Evolutionary conservation across 768 basidiomycete species (phyloP), one percentile per base, ranked within the genome.

Genomic region (Thelephora aurantiotincta): DNA sequence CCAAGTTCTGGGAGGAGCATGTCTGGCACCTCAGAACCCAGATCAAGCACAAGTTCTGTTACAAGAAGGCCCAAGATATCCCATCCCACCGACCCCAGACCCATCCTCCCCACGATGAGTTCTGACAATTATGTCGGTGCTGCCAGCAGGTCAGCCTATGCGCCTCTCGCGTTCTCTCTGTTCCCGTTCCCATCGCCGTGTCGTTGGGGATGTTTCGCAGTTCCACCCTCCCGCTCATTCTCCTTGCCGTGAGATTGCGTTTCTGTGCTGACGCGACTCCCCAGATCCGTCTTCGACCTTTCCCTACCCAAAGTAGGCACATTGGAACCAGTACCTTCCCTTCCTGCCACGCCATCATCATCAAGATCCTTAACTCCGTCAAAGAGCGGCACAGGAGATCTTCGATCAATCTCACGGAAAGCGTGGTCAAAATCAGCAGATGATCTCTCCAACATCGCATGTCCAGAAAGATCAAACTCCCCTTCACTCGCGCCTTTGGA

Each of bases 371-470:
- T 41, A 41, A 41, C 38, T 18, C 38, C 38, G 26, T 30, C 26
- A 18, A 41, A 22, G 18, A 64, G 64, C 3, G 68, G 67, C 14
- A 66, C 74, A 4, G 83, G 82, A 3, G 85, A 88, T 62, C 69
- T 88, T 44, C 77, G 82, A 38, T 65, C 61, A 44, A 76, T 85
- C 9, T 82, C 83, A 0, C 72, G 77, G 55, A 81, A 77, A 58
- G 73, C 71, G 11, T 89, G 86, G 86, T 86, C 84, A 20, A 78
- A 69, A 58, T 87, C 83, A 5, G 84, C 77, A 18, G 86, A 89
- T 57, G 86, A 90, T 59, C 71, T 89, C 4, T 30, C 26, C 45
- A 72, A 75, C 55, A 77, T 73, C 58, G 63, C 78, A 44, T 68
- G 56, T 3, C 38, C 56, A 7, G 51, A 52, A 2, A 45, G 18